phyloP scores from a whole-genome alignment of 2,329 filamentous ascomycete species.

The Tolypocladium pustulatum region DNA sequence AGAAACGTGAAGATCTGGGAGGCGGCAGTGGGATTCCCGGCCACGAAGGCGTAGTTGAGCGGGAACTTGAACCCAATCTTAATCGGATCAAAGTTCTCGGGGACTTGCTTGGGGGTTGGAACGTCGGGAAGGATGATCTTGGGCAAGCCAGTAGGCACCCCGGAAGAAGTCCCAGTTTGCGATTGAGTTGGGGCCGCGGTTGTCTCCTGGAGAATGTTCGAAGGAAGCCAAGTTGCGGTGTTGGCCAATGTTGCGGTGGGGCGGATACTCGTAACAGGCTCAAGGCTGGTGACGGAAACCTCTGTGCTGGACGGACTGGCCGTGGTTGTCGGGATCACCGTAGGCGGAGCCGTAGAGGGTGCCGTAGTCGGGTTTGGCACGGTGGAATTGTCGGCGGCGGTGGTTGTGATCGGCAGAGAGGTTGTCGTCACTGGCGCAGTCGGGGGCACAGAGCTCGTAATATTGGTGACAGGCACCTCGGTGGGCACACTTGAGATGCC shows the following conservation, averaged over 20 bases:
- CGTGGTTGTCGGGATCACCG: conserved; percentile 2
- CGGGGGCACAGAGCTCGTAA: neutral
- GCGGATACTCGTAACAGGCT: conserved; percentile 27
- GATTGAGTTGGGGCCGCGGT: conserved; percentile 20
- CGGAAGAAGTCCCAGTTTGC: conserved; percentile 31
- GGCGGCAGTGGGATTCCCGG: conserved; percentile 58
- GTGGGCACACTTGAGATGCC: conserved; percentile 1
- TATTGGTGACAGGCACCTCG: conserved; percentile 2
- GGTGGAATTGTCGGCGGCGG: conserved; percentile 4
- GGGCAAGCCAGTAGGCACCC: conserved; percentile 58
- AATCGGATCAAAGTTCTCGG: conserved; percentile 58
- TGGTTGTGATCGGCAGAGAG: conserved; percentile 1
- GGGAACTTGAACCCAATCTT: conserved; percentile 76
- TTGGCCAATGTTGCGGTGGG: conserved; percentile 32
- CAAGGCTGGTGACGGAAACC: conserved; percentile 3
- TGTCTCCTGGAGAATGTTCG: conserved; percentile 48
- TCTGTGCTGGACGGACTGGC: conserved; percentile 11
- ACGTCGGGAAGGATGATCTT: conserved; percentile 64
- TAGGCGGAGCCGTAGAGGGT: neutral
- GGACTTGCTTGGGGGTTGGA: conserved; percentile 36
- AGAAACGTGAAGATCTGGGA: conserved; percentile 77
- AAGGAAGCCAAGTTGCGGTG: conserved; percentile 41
- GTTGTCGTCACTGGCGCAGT: neutral
- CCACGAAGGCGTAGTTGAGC: conserved; percentile 79
- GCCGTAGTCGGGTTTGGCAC: neutral